These are phyloP conservation scores for Trapa bicornis DNA, from an alignment of 345 rosid genomes.

Conservation along the genomic window DNA sequence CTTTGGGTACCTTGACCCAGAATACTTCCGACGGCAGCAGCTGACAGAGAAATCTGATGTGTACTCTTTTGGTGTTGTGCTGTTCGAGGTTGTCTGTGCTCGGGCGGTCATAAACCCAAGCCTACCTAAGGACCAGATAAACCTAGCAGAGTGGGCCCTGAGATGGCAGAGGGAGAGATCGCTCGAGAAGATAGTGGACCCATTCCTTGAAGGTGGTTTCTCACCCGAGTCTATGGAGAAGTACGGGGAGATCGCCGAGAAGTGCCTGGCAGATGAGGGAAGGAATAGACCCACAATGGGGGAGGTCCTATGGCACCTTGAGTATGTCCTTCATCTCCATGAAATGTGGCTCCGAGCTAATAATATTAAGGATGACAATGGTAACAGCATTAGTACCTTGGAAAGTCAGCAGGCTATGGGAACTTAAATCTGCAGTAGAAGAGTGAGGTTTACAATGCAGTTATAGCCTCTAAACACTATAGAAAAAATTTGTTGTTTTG, in stretches of 20 bases:
- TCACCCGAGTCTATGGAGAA: conserved; percentile 59
- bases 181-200: conserved; percentile 57
- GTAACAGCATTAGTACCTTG: no score
- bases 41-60: conserved; percentile 87
- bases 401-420: no score
- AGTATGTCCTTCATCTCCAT: conserved; percentile 74
- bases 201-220: conserved; percentile 34
- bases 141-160: conserved; percentile 90
- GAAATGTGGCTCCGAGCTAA: conserved; percentile 50
- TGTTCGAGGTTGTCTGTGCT: conserved; percentile 78
- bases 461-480: no score
- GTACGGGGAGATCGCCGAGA: conserved; percentile 85
- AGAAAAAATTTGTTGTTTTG: no score
- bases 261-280: conserved; percentile 76
- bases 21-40: conserved; percentile 72
- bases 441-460: no score
- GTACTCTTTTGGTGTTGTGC: conserved; percentile 76
- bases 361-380: not conserved
- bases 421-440: no score
- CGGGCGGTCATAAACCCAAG: conserved; percentile 83
- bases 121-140: conserved; percentile 84
- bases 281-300: conserved; percentile 86
- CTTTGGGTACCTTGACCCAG: conserved; percentile 86
- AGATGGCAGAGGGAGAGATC: conserved; percentile 62
- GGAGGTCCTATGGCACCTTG: conserved; percentile 81